Evolutionary conservation across 1,139 yeast genomes (phyloP).

Genomic region (Candida sojae): DNA sequence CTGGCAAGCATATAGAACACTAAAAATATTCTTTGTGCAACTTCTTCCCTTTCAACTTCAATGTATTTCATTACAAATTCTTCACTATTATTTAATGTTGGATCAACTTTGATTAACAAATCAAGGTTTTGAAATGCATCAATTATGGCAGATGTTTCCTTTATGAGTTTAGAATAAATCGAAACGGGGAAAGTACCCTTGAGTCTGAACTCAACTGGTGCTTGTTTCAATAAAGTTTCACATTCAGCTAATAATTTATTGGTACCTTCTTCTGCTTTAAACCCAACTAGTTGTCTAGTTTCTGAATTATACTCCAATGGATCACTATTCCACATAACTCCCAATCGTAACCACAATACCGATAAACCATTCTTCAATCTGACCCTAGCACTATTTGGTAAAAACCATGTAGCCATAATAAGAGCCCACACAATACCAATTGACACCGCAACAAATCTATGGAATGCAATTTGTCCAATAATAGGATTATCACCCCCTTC

Average conservation of each 20-base stretch:
- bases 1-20: slow-evolving; percentile 79
- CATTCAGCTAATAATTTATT: slow-evolving; percentile 64
- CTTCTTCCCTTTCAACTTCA: slow-evolving; percentile 60
- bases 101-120: slow-evolving; percentile 65
- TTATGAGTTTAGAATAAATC: slow-evolving; percentile 52
- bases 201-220: slow-evolving; percentile 73
- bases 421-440: slow-evolving; percentile 81
- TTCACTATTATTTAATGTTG: slow-evolving; percentile 55
- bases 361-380: slow-evolving; percentile 67
- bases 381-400: slow-evolving; percentile 77
- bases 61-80: slow-evolving; percentile 57
- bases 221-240: slow-evolving; percentile 62
- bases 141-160: slow-evolving; percentile 62
- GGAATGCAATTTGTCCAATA: slow-evolving; percentile 77
- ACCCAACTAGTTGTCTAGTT: slow-evolving; percentile 40
- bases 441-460: slow-evolving; percentile 71
- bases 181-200: slow-evolving; percentile 70
- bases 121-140: slow-evolving; percentile 77
- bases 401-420: slow-evolving; percentile 58
- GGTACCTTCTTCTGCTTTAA: slow-evolving; percentile 54
- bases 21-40: slow-evolving; percentile 70
- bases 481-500: slow-evolving; percentile 75
- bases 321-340: slow-evolving; percentile 74
- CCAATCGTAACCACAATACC: slow-evolving; percentile 75
- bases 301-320: slow-evolving; percentile 38